phyloP scores from a whole-genome alignment of 2,329 filamentous ascomycete genomes.

The Pochonia chlamydosporia region DNA sequence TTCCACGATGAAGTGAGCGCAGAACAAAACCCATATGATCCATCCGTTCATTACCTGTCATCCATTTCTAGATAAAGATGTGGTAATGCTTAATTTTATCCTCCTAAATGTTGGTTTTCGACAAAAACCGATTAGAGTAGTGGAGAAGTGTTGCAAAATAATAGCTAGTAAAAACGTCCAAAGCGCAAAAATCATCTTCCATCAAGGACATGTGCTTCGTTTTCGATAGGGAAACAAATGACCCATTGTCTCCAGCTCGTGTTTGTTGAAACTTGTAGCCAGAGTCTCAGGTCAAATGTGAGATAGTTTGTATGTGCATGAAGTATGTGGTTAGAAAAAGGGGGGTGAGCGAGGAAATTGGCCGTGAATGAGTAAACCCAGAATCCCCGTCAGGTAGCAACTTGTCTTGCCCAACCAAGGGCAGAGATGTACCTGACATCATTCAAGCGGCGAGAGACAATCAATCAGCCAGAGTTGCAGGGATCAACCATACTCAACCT shows the following conservation, averaged over 20 bases:
- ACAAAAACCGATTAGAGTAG: slow-evolving; percentile 3
- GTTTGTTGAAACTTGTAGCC: background rate
- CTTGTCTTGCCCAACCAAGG: background rate
- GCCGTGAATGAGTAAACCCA: background rate
- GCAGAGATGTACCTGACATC: background rate
- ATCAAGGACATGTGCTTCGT: background rate
- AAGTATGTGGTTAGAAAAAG: slow-evolving; percentile 8
- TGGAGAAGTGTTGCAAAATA: background rate
- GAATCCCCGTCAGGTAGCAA: background rate
- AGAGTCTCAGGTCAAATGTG: background rate
- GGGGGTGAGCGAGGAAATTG: slow-evolving; percentile 1
- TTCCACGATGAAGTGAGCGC: background rate
- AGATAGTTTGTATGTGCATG: slow-evolving; percentile 4
- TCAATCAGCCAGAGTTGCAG: background rate
- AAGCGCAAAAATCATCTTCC: background rate
- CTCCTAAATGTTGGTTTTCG: background rate
- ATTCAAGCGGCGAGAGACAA: background rate
- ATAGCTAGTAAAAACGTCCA: background rate
- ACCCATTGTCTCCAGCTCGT: background rate
- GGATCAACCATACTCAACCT: background rate
- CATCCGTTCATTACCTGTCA: background rate
- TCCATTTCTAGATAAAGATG: background rate
- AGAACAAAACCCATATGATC: background rate
- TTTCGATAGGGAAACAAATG: background rate
- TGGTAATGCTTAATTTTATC: background rate